Evolutionary conservation across 2,329 filamentous ascomycete genomes (phyloP), one percentile per base, ranked within the genome.

Genomic region (Neonectria neomacrospora): DNA sequence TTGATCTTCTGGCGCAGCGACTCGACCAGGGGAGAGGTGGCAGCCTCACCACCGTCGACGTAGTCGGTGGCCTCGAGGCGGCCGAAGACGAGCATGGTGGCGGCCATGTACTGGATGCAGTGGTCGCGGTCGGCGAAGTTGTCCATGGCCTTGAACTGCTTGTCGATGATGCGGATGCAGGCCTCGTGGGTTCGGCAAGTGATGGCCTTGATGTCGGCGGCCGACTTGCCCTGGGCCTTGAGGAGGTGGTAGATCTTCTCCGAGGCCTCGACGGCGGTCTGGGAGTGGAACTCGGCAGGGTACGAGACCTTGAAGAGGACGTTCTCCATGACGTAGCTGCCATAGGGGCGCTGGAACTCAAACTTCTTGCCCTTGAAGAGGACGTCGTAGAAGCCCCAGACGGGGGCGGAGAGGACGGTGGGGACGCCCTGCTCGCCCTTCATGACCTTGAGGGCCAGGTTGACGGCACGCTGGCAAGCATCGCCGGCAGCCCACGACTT

Each of bases 271-370:
- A 98, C 94, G 71, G 96, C 96, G 39, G 96, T 99, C 83, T 99
- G 96, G 20, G 95, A 97, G 87, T 98, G 95, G 86, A 98, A 98
- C 79, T 98, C 95, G 75, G 94, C 94, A 76, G 95, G 95, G 80
- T 97, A 98, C 48, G 96, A 99, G 65, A 99, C 96, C 88, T 99
- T 99, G 91, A 99, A 99, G 68, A 99, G 90, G 65, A 99, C 94
- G 77, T 98, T 99, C 89, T 99, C 96, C 96, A 99, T 99, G 71
- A 99, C 96, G 80, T 99, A 99, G 85, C 92, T 97, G 77, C 94
- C 95, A 77, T 99, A 99, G 63, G 91, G 89, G 67, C 96, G 90
- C 86, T 98, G 95, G 87, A 97, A 99, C 80, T 94, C 85, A 79
- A 99, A 99, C 81, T 92, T 92, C 75, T 96, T 93, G 82, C 94